These are phyloP conservation scores for Didymella keratinophila DNA, from an alignment of 2,329 filamentous ascomycete species.

Conservation along the genomic window DNA sequence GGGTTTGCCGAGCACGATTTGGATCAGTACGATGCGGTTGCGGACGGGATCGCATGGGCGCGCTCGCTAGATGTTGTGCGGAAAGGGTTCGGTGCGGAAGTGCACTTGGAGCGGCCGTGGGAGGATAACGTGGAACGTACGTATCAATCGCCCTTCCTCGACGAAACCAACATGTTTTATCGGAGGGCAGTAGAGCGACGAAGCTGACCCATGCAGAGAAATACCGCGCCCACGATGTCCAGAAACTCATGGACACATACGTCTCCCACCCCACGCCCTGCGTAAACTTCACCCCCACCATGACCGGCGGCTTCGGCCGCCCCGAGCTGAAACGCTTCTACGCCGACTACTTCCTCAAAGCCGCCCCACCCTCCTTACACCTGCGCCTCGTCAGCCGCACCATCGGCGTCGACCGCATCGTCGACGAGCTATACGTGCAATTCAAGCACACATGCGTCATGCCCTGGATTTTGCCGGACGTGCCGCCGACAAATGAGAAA, in stretches of 20 bases:
- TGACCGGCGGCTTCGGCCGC: slow-evolving; percentile 56
- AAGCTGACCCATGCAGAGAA: slow-evolving; percentile 27
- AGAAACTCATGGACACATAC: slow-evolving; percentile 52
- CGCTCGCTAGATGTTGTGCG: slow-evolving; percentile 67
- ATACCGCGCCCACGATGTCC: slow-evolving; percentile 46
- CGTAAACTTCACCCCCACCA: slow-evolving; percentile 55
- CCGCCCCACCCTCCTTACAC: slow-evolving; percentile 56
- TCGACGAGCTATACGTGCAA: slow-evolving; percentile 65
- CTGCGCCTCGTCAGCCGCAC: slow-evolving; percentile 66
- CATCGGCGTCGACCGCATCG: slow-evolving; percentile 65
- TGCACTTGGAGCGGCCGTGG: slow-evolving; percentile 55
- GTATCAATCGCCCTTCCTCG: not conserved
- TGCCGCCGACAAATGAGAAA: slow-evolving; percentile 63
- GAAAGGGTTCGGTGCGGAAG: slow-evolving; percentile 64
- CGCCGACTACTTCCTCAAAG: slow-evolving; percentile 62
- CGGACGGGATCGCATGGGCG: slow-evolving; percentile 73
- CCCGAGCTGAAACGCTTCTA: slow-evolving; percentile 62
- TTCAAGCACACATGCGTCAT: slow-evolving; percentile 66
- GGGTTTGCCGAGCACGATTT: slow-evolving; percentile 77
- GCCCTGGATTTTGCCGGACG: slow-evolving; percentile 66
- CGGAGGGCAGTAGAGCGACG: too few species aligned
- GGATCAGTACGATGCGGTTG: slow-evolving; percentile 71
- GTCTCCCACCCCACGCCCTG: slow-evolving; percentile 47
- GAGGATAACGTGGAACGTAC: slow-evolving; percentile 52
- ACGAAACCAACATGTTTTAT: too few species aligned